Conservation (phyloP, 371 early-diverging fungal genomes). For the Mucor indicus region DNA sequence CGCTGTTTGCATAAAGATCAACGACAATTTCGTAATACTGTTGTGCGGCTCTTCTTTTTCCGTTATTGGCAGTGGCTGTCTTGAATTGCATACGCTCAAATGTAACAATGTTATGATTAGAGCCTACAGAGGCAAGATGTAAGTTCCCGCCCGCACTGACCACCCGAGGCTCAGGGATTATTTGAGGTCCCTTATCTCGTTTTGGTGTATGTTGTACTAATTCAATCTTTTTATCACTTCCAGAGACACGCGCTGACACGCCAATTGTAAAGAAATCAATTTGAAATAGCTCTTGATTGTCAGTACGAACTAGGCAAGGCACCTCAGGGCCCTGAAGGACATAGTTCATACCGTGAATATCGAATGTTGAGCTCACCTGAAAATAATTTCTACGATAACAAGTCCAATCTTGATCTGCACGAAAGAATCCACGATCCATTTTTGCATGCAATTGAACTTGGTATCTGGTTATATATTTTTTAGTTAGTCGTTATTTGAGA, state of each 20-base stretch:
- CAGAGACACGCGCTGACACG: conserved; percentile 58
- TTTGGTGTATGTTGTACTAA: conserved; percentile 89
- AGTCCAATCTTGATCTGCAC: conserved; percentile 81
- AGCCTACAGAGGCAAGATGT: conserved; percentile 38
- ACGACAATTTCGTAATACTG: conserved; percentile 81
- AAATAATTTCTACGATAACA: conserved; percentile 93
- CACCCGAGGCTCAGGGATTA: conserved; percentile 61
- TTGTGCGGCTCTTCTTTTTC: conserved; percentile 81
- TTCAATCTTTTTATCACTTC: conserved; percentile 64
- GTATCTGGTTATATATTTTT: conserved; percentile 26
- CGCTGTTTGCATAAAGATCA: conserved; percentile 60
- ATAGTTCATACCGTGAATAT: conserved; percentile 47
- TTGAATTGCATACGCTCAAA: conserved; percentile 95
- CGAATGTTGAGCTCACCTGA: conserved; percentile 75
- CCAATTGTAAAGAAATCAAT: conserved; percentile 62
- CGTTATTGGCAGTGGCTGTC: conserved; percentile 92
- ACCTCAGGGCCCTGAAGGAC: conserved; percentile 38
- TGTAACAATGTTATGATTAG: conserved; percentile 54
- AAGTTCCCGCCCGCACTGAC: conserved; percentile 58
- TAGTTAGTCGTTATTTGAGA: no score
- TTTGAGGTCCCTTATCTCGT: conserved; percentile 89
- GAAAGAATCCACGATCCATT: conserved; percentile 77
- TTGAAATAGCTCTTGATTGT: conserved; percentile 33
- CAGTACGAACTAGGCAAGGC: conserved; percentile 50
- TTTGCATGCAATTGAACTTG: conserved; percentile 58